Evolutionary conservation across 345 rosid genomes (phyloP).

Genomic region (Brassica carinata): DNA sequence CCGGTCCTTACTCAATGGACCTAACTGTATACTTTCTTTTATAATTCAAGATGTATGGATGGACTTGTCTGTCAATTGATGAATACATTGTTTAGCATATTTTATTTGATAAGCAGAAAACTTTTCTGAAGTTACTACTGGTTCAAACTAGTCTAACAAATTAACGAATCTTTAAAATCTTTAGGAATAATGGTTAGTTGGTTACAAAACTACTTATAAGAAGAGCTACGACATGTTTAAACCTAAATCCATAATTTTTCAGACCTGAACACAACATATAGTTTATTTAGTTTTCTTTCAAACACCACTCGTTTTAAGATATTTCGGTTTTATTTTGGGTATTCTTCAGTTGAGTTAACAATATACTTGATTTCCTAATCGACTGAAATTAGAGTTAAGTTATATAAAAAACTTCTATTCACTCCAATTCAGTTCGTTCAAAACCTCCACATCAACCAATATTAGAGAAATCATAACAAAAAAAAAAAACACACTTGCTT

Average conservation of each 20-base stretch:
- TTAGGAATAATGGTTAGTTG: not conserved
- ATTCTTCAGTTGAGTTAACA: too few relatives aligned
- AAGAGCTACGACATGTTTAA: not conserved
- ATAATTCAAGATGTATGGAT: not conserved
- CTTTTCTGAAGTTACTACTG: not conserved
- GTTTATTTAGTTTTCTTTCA: too few relatives aligned
- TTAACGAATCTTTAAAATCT: not conserved
- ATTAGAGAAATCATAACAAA: too few relatives aligned
- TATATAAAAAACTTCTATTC: too few relatives aligned
- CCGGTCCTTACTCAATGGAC: conserved; percentile 33
- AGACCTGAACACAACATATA: too few relatives aligned
- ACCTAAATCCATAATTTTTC: too few relatives aligned
- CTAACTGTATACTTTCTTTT: not conserved
- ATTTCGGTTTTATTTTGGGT: too few relatives aligned
- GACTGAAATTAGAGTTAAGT: too few relatives aligned
- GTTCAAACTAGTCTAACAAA: not conserved
- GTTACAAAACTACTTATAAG: not conserved
- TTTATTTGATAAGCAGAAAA: not conserved
- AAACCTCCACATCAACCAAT: not conserved
- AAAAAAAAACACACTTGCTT: not conserved
- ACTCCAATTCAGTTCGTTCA: not conserved
- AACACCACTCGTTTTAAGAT: too few relatives aligned
- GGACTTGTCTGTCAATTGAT: not conserved
- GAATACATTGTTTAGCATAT: not conserved
- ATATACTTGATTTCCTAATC: too few relatives aligned